Conservation (phyloP, 1,284 basidiomycete genomes). For the Afroboletus lepidellus region DNA sequence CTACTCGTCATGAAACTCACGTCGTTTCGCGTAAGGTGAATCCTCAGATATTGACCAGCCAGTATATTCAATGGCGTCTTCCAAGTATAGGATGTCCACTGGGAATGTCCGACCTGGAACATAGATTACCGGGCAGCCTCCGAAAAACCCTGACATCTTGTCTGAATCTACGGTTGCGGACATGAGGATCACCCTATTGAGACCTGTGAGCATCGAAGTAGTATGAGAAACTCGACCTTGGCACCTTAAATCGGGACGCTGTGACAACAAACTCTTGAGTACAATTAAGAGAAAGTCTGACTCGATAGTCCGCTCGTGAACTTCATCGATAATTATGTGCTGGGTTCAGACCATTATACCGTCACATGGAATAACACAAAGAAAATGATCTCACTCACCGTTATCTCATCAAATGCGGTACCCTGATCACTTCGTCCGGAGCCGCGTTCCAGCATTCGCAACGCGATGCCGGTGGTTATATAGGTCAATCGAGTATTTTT, state of each 20-base stretch:
- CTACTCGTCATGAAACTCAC: slow-evolving; percentile 73
- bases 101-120: slow-evolving; percentile 98
- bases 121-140: slow-evolving; percentile 82
- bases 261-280: slow-evolving; percentile 82
- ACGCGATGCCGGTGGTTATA: slow-evolving; percentile 93
- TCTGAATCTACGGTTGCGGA: slow-evolving; percentile 96
- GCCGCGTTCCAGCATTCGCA: slow-evolving; percentile 92
- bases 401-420: slow-evolving; percentile 90
- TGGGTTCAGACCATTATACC: slow-evolving; percentile 9
- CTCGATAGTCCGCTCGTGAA: slow-evolving; percentile 96
- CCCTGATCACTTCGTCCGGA: slow-evolving; percentile 63
- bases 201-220: background rate
- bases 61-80: slow-evolving; percentile 89
- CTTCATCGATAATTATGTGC: slow-evolving; percentile 72
- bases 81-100: slow-evolving; percentile 84
- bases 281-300: slow-evolving; percentile 97
- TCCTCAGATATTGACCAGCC: slow-evolving; percentile 84
- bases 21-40: slow-evolving; percentile 80
- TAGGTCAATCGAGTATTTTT: slow-evolving; percentile 81
- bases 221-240: slow-evolving; percentile 15
- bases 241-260: slow-evolving; percentile 83
- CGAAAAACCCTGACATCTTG: slow-evolving; percentile 93
- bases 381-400: slow-evolving; percentile 46
- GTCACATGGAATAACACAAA: background rate
- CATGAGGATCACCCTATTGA: slow-evolving; percentile 88